Base-by-base conservation (phyloP, 2,329 filamentous ascomycete species). In the Moelleriella libera region DNA sequence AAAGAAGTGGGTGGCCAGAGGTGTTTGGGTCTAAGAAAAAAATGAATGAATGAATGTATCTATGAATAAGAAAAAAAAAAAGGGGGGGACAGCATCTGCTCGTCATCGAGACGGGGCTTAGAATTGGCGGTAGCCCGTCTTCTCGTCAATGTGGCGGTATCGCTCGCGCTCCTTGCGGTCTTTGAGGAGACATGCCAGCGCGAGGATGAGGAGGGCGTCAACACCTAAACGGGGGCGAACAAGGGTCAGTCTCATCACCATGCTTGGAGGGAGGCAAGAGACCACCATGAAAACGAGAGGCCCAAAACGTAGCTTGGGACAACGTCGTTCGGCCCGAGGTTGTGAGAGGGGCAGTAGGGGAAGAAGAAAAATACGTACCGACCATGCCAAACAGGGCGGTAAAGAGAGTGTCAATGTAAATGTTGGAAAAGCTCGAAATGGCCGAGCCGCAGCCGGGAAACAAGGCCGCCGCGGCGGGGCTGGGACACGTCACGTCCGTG, bases 61-160 rank as follows among this genome's bases (percentile, higher is more conserved):
- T n/a, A 21, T 21, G 21, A 21, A 21, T 21, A 3, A 21, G 3
- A 3, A 3, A 21, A 3, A 21, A 3, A 21, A 21, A 21, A 21
- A 21, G 3, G 3, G 3, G 3, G 3, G 21, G 21, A 21, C 3
- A 21, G 21, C 21, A 21, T 21, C 21, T 21, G 21, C 21, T 21
- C 21, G 21, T 21, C 21, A 21, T 21, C 21, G 21, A 21, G 21
- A 21, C 21, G 21, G 21, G 21, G 21, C n/a, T 60, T 75, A 76
- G 32, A 69, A 65, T 46, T 71, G 63, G 51, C 63, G 64, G 53
- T 68, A 66, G 46, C 80, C 78, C 52, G 65, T 76, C 77, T 92
- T 92, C 72, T 88, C 80, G 59, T 90, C 85, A 57, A 92, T 89
- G 59, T 85, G 75, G 50, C 80, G 77, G 68, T 88, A 92, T 50